A percentile compares a stretch with the other conserved stretches of the same genome.
Conservation (phyloP, 2,329 filamentous ascomycete species). For the Arthrocladium fulminans region DNA sequence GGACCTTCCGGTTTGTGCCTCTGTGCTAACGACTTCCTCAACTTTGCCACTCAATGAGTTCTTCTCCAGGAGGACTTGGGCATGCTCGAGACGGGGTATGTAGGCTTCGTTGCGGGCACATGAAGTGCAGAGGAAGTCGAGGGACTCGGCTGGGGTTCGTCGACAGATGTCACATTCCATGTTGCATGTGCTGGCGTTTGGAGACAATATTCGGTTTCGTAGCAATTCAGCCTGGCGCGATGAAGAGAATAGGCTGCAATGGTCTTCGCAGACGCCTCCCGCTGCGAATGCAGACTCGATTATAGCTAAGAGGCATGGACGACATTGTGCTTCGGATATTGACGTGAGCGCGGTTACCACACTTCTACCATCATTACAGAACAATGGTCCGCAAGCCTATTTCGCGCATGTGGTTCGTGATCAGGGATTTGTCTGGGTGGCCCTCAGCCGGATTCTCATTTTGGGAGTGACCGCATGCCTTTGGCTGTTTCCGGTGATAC, state of each 20-base stretch:
- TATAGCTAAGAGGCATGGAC: conserved; percentile 1
- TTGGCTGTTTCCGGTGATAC: no score
- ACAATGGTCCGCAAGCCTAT: not conserved
- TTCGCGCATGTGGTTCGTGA: no score
- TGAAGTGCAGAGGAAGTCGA: conserved; percentile 49
- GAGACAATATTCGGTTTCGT: not conserved
- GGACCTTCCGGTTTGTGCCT: conserved; percentile 1
- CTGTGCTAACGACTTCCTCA: conserved; percentile 20
- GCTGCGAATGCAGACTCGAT: conserved; percentile 13
- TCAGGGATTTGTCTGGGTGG: no score
- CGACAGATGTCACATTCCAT: conserved; percentile 65
- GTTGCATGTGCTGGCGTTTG: conserved; percentile 16
- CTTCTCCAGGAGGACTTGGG: conserved; percentile 54
- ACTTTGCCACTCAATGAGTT: conserved; percentile 44
- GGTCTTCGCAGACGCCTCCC: conserved; percentile 15
- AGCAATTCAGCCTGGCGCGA: not conserved
- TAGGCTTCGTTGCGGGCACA: conserved; percentile 64
- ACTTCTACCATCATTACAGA: not conserved
- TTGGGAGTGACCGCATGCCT: no score
- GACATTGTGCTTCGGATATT: conserved; percentile 2
- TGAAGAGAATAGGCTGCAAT: not conserved
- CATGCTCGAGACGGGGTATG: conserved; percentile 52
- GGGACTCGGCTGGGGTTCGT: conserved; percentile 39
- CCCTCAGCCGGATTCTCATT: no score
- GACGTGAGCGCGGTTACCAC: not conserved